phyloP scores from a whole-genome alignment of 2,329 filamentous ascomycete species.

The Claviceps purpurea region DNA sequence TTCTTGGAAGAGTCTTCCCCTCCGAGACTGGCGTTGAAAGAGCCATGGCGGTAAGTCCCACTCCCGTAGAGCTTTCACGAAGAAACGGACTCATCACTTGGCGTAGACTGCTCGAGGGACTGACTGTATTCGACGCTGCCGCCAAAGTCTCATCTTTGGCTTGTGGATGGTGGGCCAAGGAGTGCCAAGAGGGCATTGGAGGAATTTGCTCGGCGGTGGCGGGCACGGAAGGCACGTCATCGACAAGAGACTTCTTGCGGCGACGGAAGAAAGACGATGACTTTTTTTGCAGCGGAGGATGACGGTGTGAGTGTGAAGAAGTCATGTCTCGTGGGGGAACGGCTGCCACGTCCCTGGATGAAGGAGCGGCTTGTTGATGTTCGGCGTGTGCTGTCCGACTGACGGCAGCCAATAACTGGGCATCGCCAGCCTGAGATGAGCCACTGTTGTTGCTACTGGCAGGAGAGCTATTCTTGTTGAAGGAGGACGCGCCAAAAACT shows the following conservation, averaged over 20 bases:
- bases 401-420: constrained; percentile 15
- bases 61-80: constrained; percentile 12
- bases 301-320: constrained; percentile 31
- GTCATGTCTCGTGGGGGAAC: constrained; percentile 36
- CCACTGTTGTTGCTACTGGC: not conserved
- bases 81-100: constrained; percentile 83
- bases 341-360: constrained; percentile 30
- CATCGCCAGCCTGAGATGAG: not conserved
- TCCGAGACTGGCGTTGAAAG: constrained; percentile 11
- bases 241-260: constrained; percentile 77
- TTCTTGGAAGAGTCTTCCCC: constrained; percentile 11
- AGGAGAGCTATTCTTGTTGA: constrained; percentile 27
- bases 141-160: constrained; percentile 17
- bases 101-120: constrained; percentile 66
- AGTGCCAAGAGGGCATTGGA: constrained; percentile 24
- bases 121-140: constrained; percentile 25
- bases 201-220: constrained; percentile 29
- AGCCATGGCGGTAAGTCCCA: constrained; percentile 13
- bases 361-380: constrained; percentile 18
- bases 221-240: constrained; percentile 51
- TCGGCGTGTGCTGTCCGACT: constrained; percentile 27
- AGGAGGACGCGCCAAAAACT: constrained; percentile 66
- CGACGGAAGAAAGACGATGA: constrained; percentile 88
- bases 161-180: constrained; percentile 17
- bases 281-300: constrained; percentile 65